Evolutionary conservation across 2,329 filamentous ascomycete species (phyloP).

Genomic region (Hirsutella thompsonii): DNA sequence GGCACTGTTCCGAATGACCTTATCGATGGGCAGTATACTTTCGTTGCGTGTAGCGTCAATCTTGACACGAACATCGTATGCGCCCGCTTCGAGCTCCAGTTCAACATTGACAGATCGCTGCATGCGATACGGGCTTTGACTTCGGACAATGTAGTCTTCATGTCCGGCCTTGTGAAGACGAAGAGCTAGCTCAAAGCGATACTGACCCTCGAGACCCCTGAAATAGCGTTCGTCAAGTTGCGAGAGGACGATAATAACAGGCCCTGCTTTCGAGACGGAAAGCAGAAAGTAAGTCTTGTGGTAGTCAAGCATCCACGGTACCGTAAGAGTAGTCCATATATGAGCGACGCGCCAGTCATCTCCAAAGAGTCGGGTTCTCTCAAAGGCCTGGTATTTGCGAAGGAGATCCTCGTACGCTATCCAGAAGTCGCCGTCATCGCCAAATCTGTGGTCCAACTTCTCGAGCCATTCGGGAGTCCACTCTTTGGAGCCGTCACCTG

Average conservation of each 20-base stretch:
- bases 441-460: slow-evolving; percentile 60
- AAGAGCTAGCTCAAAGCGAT: slow-evolving; percentile 39
- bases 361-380: slow-evolving; percentile 44
- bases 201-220: slow-evolving; percentile 42
- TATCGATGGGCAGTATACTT: slow-evolving; percentile 40
- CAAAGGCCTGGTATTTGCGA: slow-evolving; percentile 44
- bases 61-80: slow-evolving; percentile 65
- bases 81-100: slow-evolving; percentile 59
- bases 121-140: slow-evolving; percentile 44
- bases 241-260: slow-evolving; percentile 41
- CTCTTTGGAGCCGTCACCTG: slow-evolving; percentile 63
- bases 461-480: slow-evolving; percentile 73
- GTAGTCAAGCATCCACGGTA: slow-evolving; percentile 44
- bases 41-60: slow-evolving; percentile 52
- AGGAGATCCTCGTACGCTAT: slow-evolving; percentile 46
- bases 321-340: slow-evolving; percentile 35
- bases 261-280: slow-evolving; percentile 31
- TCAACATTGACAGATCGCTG: slow-evolving; percentile 66
- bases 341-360: slow-evolving; percentile 38
- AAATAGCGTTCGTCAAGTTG: slow-evolving; percentile 48
- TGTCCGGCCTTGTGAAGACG: slow-evolving; percentile 35
- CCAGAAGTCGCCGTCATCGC: slow-evolving; percentile 59
- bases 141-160: slow-evolving; percentile 43
- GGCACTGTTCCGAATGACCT: slow-evolving; percentile 54
- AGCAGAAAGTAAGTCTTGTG: slow-evolving; percentile 40